Percentiles rank a stretch among this genome's conserved stretches.
Evolutionary conservation across 257 asterid species (phyloP).

Genomic region (Catharanthus roseus): DNA sequence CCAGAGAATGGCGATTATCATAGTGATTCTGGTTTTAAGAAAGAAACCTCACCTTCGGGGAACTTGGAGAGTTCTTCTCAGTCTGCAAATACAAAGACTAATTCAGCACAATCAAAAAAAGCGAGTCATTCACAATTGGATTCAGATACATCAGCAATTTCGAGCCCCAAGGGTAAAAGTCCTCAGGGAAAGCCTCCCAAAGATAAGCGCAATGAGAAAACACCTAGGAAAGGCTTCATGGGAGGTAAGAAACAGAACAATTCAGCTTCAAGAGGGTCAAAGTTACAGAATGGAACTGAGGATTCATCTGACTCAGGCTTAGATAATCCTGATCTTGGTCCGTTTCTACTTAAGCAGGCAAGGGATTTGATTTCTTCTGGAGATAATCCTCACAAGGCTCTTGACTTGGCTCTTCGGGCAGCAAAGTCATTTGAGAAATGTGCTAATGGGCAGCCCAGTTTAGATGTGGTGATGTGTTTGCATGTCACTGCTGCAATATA

Average conservation of each 20-base stretch:
- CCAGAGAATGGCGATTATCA: conserved; percentile 35
- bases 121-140: conserved; percentile 36
- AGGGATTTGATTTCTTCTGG: conserved; percentile 83
- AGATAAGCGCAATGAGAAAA: conserved; percentile 38
- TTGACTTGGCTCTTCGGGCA: conserved; percentile 68
- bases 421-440: conserved; percentile 77
- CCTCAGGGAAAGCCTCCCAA: conserved; percentile 35
- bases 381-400: conserved; percentile 73
- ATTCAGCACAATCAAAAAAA: conserved; percentile 40
- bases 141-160: conserved; percentile 39
- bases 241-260: conserved; percentile 43
- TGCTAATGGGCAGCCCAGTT: conserved; percentile 60
- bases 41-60: conserved; percentile 27
- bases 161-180: conserved; percentile 50
- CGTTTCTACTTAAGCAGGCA: conserved; percentile 82
- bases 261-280: conserved; percentile 30
- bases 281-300: conserved; percentile 43
- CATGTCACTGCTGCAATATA: conserved; percentile 87
- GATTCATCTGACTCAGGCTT: conserved; percentile 44
- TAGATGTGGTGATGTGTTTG: conserved; percentile 78
- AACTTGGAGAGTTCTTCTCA: conserved; percentile 40
- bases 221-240: conserved; percentile 21
- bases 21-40: conserved; percentile 37
- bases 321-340: conserved; percentile 82
- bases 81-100: conserved; percentile 29